Evolutionary conservation across 169 alveolate genomes (phyloP), one percentile per base, ranked within the genome.

Genomic region (Plasmodium gallinaceum): DNA sequence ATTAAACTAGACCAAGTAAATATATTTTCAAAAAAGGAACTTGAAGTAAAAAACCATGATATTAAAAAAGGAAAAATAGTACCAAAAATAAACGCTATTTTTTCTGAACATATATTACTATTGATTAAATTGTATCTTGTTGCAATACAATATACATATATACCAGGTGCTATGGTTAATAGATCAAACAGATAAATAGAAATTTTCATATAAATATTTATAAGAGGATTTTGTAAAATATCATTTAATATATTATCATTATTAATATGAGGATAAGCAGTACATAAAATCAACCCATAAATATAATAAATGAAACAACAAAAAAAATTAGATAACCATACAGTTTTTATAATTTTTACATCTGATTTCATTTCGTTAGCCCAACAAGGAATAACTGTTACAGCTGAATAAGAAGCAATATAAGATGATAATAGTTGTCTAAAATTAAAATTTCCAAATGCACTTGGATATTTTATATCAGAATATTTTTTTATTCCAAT

Each of bases 281-380:
- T 83, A 52, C 83, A 83, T 68, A 83, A 68, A 16, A 93, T 32
- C 37, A 86, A 85, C 3, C 96, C 95, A 71, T 92, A 69, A 10
- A 94, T 76, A 64, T 86, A 86, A 73, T 94, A 94, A 62, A 88
- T 64, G 12, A 87, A 69, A 61, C 88, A 88, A 26, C 94, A 64
- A 88, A 94, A 94, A 22, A 94, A n/a, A 12, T 92, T 75, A 58
- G 94, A 90, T 12, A 91, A 57, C 96, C 96, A 92, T 43, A 94
- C 88, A 2, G 91, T 92, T 51, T 73, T 75, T 37, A 75, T 74
- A 48, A 91, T 90, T 74, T 94, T 94, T 43, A 94, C 96, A 43
- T 94, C 94, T 48, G 86, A 48, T 6, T 91, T 94, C 94, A 94
- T 92, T 73, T 94, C 96, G 65, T 94, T 94, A 37, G 95, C 96